phyloP scores from a whole-genome alignment of 148 eudicot species.

The Dianthus caryophyllus region DNA sequence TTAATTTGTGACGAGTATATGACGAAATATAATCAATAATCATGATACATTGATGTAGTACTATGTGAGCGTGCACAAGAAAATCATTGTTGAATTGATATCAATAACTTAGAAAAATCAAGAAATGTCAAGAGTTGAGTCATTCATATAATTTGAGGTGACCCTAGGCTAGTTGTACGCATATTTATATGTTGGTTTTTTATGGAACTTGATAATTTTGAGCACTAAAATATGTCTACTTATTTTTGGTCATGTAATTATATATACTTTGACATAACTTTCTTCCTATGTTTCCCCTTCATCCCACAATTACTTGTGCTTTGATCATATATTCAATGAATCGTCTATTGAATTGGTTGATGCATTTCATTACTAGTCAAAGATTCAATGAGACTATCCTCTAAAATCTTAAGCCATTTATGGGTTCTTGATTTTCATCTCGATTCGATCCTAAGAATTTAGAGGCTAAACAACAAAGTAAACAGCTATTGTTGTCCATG shows the following conservation, averaged over 20 bases:
- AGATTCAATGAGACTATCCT: background rate
- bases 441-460: too few relatives aligned
- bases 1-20: too few relatives aligned
- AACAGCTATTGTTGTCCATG: too few relatives aligned
- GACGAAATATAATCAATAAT: too few relatives aligned
- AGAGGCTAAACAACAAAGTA: too few relatives aligned
- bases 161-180: background rate
- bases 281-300: background rate
- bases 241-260: background rate
- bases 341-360: background rate
- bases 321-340: background rate
- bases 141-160: background rate
- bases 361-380: background rate
- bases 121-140: too few relatives aligned
- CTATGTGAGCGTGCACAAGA: too few relatives aligned
- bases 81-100: too few relatives aligned
- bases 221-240: background rate
- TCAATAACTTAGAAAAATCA: too few relatives aligned
- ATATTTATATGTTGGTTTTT: background rate
- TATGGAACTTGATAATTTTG: background rate
- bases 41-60: too few relatives aligned
- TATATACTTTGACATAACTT: background rate
- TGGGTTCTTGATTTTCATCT: too few relatives aligned
- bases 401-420: too few relatives aligned
- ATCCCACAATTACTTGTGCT: conserved; percentile 3